A percentile compares a stretch with the other conserved stretches of the same genome.
Conservation (phyloP, 768 basidiomycete genomes). For the Neoboletus magnificus region DNA sequence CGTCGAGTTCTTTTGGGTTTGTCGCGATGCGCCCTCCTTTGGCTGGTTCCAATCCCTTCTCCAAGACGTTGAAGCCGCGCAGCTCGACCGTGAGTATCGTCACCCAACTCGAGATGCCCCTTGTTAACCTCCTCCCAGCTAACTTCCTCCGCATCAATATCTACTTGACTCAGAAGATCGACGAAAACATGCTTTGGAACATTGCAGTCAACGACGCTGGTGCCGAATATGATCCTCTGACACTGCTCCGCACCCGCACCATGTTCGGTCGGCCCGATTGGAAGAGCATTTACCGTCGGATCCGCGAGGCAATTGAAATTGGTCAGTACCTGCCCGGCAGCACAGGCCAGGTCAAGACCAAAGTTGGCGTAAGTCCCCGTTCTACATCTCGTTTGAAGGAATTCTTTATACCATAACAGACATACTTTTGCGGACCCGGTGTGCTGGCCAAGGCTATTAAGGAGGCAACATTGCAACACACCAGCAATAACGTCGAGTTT, state of each 20-base stretch:
- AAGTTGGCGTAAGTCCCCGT: constrained; percentile 63
- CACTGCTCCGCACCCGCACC: constrained; percentile 82
- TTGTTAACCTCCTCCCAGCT: constrained; percentile 44
- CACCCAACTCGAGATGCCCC: neutral
- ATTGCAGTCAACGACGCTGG: constrained; percentile 85
- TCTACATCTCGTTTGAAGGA: neutral
- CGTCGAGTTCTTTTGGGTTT: constrained; percentile 95
- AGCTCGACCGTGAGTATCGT: constrained; percentile 73
- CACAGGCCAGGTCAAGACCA: constrained; percentile 76
- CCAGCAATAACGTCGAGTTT: constrained; percentile 60
- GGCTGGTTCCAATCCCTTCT: constrained; percentile 94
- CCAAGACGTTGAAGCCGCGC: constrained; percentile 84
- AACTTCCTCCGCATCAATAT: constrained; percentile 92
- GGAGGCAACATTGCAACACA: constrained; percentile 58
- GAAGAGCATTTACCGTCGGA: constrained; percentile 71
- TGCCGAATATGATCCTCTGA: constrained; percentile 84
- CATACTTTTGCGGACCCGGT: constrained; percentile 87
- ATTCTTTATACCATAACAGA: constrained; percentile 38
- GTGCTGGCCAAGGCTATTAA: constrained; percentile 74
- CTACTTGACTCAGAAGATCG: constrained; percentile 84
- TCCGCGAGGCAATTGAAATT: constrained; percentile 74
- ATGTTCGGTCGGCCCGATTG: constrained; percentile 93
- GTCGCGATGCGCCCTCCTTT: constrained; percentile 93
- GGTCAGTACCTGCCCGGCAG: constrained; percentile 81
- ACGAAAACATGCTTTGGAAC: constrained; percentile 88